A percentile compares a stretch with the other conserved stretches of the same genome.
Conservation (phyloP, 2,329 filamentous ascomycete genomes). For the Ceratocystis cubensis region DNA sequence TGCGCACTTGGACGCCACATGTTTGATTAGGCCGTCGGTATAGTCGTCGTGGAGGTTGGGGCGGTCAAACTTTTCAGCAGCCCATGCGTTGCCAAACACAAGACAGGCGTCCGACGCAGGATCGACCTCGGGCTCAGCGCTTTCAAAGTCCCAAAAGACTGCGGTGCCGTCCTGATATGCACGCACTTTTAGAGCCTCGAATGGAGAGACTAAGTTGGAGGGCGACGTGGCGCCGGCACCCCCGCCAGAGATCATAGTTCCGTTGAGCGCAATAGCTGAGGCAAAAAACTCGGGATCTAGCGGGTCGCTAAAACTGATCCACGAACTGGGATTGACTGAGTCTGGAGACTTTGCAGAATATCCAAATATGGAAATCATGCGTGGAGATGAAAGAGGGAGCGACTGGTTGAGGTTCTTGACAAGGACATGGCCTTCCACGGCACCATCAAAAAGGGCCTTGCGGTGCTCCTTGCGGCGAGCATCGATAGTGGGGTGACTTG, state of each 20-base stretch:
- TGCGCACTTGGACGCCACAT: constrained; percentile 45
- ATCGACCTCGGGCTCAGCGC: constrained; percentile 37
- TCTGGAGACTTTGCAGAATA: constrained; percentile 44
- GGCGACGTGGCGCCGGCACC: constrained; percentile 39
- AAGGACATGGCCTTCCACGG: constrained; percentile 50
- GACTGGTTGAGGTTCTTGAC: constrained; percentile 47
- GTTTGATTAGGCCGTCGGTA: constrained; percentile 43
- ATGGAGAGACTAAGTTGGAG: constrained; percentile 39
- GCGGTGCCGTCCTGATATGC: constrained; percentile 44
- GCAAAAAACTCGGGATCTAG: constrained; percentile 29
- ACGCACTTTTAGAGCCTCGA: constrained; percentile 41
- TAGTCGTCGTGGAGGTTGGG: constrained; percentile 52
- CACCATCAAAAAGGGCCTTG: constrained; percentile 38
- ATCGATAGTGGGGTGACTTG: constrained; percentile 42
- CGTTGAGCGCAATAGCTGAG: constrained; percentile 28
- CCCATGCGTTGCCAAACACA: constrained; percentile 54
- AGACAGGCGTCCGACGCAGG: constrained; percentile 50
- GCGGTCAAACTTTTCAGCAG: constrained; percentile 58
- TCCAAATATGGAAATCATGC: constrained; percentile 46
- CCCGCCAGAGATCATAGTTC: constrained; percentile 28
- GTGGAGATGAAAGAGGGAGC: constrained; percentile 40
- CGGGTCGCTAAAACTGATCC: constrained; percentile 28
- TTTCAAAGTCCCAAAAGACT: constrained; percentile 47
- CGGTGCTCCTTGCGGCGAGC: constrained; percentile 30
- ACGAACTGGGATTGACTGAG: constrained; percentile 30